Base-by-base conservation (phyloP, 345 rosid genomes). In the Aegle marmelos region DNA sequence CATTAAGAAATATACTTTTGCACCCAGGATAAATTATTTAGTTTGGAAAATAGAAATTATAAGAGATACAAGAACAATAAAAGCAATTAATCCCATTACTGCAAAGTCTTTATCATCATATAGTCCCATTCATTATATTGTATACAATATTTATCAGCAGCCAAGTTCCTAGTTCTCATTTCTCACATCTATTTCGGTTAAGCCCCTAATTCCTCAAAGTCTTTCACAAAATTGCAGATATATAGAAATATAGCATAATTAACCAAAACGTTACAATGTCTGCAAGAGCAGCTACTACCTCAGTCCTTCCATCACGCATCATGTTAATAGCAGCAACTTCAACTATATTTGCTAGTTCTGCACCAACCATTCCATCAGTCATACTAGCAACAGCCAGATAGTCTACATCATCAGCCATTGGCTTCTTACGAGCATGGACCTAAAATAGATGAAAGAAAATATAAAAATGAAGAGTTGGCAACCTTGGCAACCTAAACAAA, bases 281-380 rank as follows among this genome's bases (percentile, higher is more conserved):
- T 10, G 10, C 28, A 62, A 54, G 10, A 54, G 75, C 37, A 71
- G 61, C 70, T 68, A 83, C 6, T 83, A 93, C 98, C 94, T 94
- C 97, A 22, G 94, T 88, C 80, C 98, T 88, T 80, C 90, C 97
- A 83, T 93, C 97, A 72, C 97, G 97, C 85, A 93, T 93, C 98
- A 94, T 94, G 81, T 91, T 88, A 24, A 93, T 90, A 63, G 97
- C 98, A 25, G 97, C 97, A 79, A 94, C 91, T 84, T 94, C 98
- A 58, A 94, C 84, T 69, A 94, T 93, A 86, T 94, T 94, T 37
- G 98, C 97, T 76, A 94, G 91, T 89, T 94, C 98, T 21, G 98
- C 98, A 83, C 98, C 98, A 85, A 94, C 98, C 98, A 94, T 94
- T 78, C 97, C 98, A 79, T 93, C 97, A 31, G 97, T 91, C 90